These are phyloP conservation scores for Microcyclosporella mali DNA, from an alignment of 2,329 filamentous ascomycete species.

Conservation along the genomic window DNA sequence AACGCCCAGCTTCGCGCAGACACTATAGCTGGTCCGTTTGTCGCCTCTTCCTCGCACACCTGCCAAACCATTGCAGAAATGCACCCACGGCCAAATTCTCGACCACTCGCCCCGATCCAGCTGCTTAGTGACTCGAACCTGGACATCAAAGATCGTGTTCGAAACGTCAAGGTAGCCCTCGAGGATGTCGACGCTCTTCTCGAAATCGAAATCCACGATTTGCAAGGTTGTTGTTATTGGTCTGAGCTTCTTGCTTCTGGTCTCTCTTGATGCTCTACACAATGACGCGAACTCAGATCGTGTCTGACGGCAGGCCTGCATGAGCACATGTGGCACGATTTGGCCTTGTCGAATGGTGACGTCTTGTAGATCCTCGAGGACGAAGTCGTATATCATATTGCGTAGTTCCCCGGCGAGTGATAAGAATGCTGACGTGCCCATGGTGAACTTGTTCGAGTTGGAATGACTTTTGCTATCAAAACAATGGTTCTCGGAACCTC, in stretches of 20 bases:
- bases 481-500: too few species aligned
- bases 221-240: conserved; percentile 6
- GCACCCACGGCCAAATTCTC: conserved; percentile 13
- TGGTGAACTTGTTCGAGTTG: too few species aligned
- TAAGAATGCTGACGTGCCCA: conserved; percentile 2
- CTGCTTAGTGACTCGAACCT: conserved; percentile 11
- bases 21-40: conserved; percentile 3
- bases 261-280: background rate
- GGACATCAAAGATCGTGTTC: conserved; percentile 7
- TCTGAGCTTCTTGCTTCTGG: background rate
- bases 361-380: conserved; percentile 8
- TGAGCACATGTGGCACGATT: conserved; percentile 8
- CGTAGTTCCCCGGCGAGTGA: conserved; percentile 17
- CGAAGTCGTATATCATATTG: conserved; percentile 24
- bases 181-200: conserved; percentile 5
- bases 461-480: too few species aligned
- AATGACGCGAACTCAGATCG: conserved; percentile 10
- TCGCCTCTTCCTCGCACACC: conserved; percentile 1
- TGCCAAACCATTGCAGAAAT: conserved; percentile 8
- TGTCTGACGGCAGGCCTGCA: conserved; percentile 9
- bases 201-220: conserved; percentile 10
- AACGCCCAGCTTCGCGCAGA: conserved; percentile 1
- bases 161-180: conserved; percentile 1
- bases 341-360: conserved; percentile 8
- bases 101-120: conserved; percentile 10